Evolutionary conservation across 2,329 filamentous ascomycete species (phyloP).

Genomic region (Cryoendolithus antarcticus): DNA sequence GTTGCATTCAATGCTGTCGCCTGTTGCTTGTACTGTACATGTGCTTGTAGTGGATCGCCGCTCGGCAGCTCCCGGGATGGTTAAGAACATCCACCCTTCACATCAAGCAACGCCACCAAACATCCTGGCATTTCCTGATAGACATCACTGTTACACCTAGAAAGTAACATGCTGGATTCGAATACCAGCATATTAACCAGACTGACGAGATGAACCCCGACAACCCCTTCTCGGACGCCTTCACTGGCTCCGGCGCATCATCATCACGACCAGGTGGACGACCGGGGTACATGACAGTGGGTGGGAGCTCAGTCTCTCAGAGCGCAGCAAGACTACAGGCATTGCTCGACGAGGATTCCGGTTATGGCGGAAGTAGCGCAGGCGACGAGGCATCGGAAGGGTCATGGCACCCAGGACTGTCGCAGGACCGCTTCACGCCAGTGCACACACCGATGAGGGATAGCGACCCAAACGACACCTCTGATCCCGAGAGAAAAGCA

Average conservation of each 20-base stretch:
- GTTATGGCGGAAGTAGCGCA: slow-evolving; percentile 71
- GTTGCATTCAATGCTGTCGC: no score
- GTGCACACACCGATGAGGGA: slow-evolving; percentile 39
- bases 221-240: slow-evolving; percentile 19
- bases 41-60: no score
- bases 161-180: no score
- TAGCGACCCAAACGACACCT: slow-evolving; percentile 35
- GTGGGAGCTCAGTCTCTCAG: slow-evolving; percentile 66
- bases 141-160: no score
- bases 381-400: slow-evolving; percentile 45
- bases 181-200: not conserved
- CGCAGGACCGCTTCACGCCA: slow-evolving; percentile 46
- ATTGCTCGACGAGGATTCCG: slow-evolving; percentile 76
- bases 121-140: no score
- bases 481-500: slow-evolving; percentile 52
- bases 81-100: no score
- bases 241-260: slow-evolving; percentile 13
- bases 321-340: slow-evolving; percentile 70
- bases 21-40: no score
- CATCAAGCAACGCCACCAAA: no score
- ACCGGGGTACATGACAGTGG: slow-evolving; percentile 78
- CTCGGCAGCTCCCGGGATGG: no score
- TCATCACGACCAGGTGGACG: slow-evolving; percentile 14
- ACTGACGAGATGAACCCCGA: slow-evolving; percentile 20
- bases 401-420: slow-evolving; percentile 43